Evolutionary conservation across 805 yeast genomes (phyloP).

Genomic region (Ogataea degrootiae): DNA sequence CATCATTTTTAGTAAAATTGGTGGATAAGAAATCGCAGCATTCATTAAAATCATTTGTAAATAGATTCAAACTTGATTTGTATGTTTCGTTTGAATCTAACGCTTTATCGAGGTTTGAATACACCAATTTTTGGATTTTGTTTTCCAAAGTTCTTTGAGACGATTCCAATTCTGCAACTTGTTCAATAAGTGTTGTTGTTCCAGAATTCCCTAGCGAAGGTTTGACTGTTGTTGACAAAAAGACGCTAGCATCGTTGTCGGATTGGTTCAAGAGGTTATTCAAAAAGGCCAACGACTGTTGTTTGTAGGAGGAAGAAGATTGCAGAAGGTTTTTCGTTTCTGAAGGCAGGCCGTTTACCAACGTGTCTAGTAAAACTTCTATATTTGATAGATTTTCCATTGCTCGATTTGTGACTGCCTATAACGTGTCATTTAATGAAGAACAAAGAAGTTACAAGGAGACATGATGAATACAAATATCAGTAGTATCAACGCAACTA

Average conservation of each 20-base stretch:
- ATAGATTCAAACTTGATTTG: conserved; percentile 31
- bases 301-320: conserved; percentile 22
- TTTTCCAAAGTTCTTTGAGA: conserved; percentile 44
- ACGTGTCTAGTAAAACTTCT: conserved; percentile 33
- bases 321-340: conserved; percentile 26
- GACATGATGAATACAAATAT: too few species aligned
- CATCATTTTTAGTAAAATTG: conserved; percentile 25
- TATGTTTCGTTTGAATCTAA: conserved; percentile 32
- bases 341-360: conserved; percentile 24
- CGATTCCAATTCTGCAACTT: conserved; percentile 68
- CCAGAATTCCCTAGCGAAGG: conserved; percentile 20
- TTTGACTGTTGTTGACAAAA: conserved; percentile 21
- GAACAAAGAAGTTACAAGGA: too few species aligned
- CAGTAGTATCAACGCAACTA: too few species aligned
- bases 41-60: conserved; percentile 29
- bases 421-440: too few species aligned
- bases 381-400: conserved; percentile 14
- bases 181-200: conserved; percentile 48
- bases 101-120: conserved; percentile 41
- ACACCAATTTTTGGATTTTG: conserved; percentile 37
- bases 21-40: conserved; percentile 28
- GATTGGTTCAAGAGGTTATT: conserved; percentile 32
- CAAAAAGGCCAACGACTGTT: conserved; percentile 31
- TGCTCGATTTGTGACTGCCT: neutral
- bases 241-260: conserved; percentile 37